Base-by-base conservation (phyloP, 1,139 yeast species). In the Suhomyces ambrosiae region DNA sequence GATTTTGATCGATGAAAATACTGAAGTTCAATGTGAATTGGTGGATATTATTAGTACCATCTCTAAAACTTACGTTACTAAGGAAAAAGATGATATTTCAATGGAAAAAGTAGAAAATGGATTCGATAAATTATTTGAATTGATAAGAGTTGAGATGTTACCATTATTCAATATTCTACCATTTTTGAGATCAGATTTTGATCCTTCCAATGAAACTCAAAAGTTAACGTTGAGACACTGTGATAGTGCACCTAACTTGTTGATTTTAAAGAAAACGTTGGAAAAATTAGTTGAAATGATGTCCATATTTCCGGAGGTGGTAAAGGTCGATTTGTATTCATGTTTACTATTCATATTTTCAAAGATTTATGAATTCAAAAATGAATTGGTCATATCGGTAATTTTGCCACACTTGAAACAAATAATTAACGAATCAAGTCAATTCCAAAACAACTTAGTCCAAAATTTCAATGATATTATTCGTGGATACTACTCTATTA, bases 71-170 rank as follows among this genome's bases (percentile, higher is more conserved):
- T 65, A 48, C 46, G 40, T 58, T 24, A 42, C 45, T 5, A 24
- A 31, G 3, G 35, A 25, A 3, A n/a, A 19, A 5, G 9, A 16
- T 8, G 29, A 23, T 4, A 11, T 27, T 12, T 26, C 50, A 4
- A 26, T 41, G 8, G 52, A 48, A 12, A 65, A 67, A 26, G 61
- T 80, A 17, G 74, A 75, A 14, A 74, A 72, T 23, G 79, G 80
- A 32, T 83, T 86, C 40, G 95, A 86, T 49, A 88, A 86, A 52
- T 64, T 87, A 34, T 87, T 89, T 56, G 97, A 90, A 54, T 68
- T 90, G 24, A 65, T 88, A 30, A 71, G 96, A 48, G 73, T 89
- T n/a, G 77, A 78, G 13, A 72, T 86, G 71, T 68, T 83, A 19
- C 83, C 88, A 0, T 63, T 87, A 11, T 74, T 81, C 28, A 70